Conservation (phyloP, 1,284 basidiomycete genomes). For the Austroboletus niveus region DNA sequence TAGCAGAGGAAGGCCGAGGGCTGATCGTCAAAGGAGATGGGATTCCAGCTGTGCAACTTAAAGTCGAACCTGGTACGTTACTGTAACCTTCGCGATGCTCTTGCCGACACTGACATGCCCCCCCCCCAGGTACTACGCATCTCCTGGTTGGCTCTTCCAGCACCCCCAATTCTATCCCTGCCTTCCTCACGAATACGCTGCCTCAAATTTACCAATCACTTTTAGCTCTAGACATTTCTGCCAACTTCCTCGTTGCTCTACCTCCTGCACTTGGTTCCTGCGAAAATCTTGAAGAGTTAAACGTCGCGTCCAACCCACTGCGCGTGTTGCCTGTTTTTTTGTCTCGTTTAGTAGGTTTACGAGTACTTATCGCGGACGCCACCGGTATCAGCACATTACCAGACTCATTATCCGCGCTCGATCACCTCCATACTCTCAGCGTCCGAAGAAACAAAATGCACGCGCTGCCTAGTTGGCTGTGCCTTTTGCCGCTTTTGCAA, state of each 20-base stretch:
- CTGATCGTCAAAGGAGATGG: slow-evolving; percentile 73
- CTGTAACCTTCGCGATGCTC: not conserved
- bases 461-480: slow-evolving; percentile 92
- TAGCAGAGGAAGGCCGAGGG: slow-evolving; percentile 80
- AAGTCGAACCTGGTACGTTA: slow-evolving; percentile 64
- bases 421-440: slow-evolving; percentile 83
- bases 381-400: slow-evolving; percentile 80
- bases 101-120: slow-evolving; percentile 5
- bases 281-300: slow-evolving; percentile 86
- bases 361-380: slow-evolving; percentile 87
- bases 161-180: slow-evolving; percentile 73
- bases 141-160: slow-evolving; percentile 76
- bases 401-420: slow-evolving; percentile 61
- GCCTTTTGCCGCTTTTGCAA: slow-evolving; percentile 79
- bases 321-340: slow-evolving; percentile 83
- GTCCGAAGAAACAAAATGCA: slow-evolving; percentile 86
- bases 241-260: slow-evolving; percentile 79
- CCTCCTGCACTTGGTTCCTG: slow-evolving; percentile 80
- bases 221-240: slow-evolving; percentile 87
- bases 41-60: slow-evolving; percentile 56
- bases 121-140: slow-evolving; percentile 80
- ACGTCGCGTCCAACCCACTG: slow-evolving; percentile 88
- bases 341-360: slow-evolving; percentile 70
- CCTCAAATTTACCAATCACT: slow-evolving; percentile 74
- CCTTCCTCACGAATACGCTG: slow-evolving; percentile 67